Conservation (phyloP, 2,329 filamentous ascomycete species). For the Lecanicillium sp. region DNA sequence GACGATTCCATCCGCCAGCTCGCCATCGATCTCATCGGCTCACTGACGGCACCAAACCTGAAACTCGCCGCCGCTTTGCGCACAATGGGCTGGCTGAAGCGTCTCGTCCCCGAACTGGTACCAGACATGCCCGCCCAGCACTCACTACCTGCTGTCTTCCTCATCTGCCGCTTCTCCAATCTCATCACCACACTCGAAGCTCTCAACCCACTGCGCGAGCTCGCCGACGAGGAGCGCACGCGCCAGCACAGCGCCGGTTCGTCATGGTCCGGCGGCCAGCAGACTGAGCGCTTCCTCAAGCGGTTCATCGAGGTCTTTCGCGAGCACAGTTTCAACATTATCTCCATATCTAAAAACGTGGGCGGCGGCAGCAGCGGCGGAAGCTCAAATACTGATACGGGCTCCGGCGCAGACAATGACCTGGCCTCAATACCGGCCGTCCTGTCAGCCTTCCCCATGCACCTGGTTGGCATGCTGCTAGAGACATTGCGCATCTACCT, state of each 20-base stretch:
- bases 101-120: constrained; percentile 72
- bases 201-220: constrained; percentile 74
- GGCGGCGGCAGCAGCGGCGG: too few relatives aligned
- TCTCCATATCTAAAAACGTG: constrained; percentile 90
- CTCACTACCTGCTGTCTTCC: constrained; percentile 73
- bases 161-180: constrained; percentile 78
- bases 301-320: constrained; percentile 96
- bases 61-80: constrained; percentile 88
- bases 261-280: constrained; percentile 67
- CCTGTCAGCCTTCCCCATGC: constrained; percentile 75
- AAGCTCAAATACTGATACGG: constrained; percentile 23
- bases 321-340: constrained; percentile 92
- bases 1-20: constrained; percentile 85
- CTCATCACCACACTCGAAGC: constrained; percentile 75
- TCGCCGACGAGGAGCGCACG: constrained; percentile 77
- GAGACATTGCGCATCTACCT: constrained; percentile 71
- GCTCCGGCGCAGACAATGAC: constrained; percentile 22
- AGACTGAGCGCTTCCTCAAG: constrained; percentile 91
- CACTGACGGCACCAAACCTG: constrained; percentile 69
- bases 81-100: constrained; percentile 83
- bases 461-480: constrained; percentile 74
- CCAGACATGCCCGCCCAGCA: constrained; percentile 45
- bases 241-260: constrained; percentile 38
- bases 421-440: constrained; percentile 65
- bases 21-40: constrained; percentile 74